phyloP scores from a whole-genome alignment of 345 rosid species.

The Eucalyptus curtisii region DNA sequence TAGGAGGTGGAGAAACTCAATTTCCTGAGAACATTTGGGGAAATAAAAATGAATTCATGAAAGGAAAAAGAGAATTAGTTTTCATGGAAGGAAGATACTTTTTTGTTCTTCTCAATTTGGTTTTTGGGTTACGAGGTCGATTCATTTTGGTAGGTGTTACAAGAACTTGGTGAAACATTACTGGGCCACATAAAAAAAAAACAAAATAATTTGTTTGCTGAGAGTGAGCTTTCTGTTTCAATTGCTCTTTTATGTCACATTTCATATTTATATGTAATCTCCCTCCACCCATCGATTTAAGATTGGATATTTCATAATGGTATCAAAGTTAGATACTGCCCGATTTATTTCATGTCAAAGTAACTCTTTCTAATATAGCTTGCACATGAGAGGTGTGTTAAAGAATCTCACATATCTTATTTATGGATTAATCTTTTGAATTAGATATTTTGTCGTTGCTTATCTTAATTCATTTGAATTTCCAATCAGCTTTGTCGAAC shows the following conservation, averaged over 20 bases:
- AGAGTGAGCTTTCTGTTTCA: not conserved
- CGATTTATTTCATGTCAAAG: not conserved
- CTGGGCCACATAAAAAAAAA: not conserved
- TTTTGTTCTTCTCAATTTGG: not conserved
- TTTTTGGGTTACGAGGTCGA: not conserved
- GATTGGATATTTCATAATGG: not conserved
- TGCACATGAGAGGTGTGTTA: not conserved
- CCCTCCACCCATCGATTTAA: accelerated
- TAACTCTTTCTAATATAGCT: accelerated
- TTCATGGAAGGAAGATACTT: not conserved
- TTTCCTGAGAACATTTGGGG: conserved; percentile 27
- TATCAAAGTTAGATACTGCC: accelerated
- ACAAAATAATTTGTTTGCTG: not conserved
- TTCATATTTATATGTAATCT: not conserved
- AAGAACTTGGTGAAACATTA: not conserved
- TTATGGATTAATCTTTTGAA: not conserved
- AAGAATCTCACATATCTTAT: not conserved
- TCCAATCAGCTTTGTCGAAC: not conserved
- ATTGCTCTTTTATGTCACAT: not conserved
- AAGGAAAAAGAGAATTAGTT: not conserved
- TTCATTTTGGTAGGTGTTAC: not conserved
- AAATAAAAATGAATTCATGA: not conserved
- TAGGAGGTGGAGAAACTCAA: conserved; percentile 95
- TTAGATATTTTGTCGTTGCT: accelerated
- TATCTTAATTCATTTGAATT: not conserved